Percentiles rank a stretch among this genome's conserved stretches.
Conservation (phyloP, 768 basidiomycete genomes). For the Termitomyces sp. region DNA sequence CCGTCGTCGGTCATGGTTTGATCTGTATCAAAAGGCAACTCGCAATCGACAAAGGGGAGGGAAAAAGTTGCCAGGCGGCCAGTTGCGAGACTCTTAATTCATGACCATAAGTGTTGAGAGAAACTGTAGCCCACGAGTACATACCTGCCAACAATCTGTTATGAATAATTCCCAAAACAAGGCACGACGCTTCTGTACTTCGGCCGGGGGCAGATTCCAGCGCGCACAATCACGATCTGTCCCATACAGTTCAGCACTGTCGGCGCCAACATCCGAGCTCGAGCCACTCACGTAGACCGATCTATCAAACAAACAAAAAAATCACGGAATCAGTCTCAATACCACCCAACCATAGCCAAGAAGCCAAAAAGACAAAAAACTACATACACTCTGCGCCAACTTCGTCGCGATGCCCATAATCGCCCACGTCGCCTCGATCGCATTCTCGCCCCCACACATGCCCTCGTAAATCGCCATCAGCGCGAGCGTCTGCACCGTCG, state of each 20-base stretch:
- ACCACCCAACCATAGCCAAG: background rate
- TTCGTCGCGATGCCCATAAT: constrained; percentile 62
- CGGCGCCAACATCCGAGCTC: no score
- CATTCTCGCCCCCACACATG: constrained; percentile 59
- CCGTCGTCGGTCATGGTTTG: constrained; percentile 56
- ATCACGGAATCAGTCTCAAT: no score
- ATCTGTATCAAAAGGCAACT: constrained; percentile 57
- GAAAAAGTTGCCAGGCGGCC: constrained; percentile 66
- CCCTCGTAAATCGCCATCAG: constrained; percentile 72
- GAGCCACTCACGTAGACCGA: constrained; percentile 55
- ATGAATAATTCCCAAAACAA: constrained; percentile 74
- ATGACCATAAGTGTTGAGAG: background rate
- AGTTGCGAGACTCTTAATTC: constrained; percentile 59
- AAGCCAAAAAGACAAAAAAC: background rate
- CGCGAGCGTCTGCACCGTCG: constrained; percentile 61
- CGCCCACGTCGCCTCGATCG: constrained; percentile 65
- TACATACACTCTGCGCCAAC: constrained; percentile 61
- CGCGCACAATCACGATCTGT: constrained; percentile 69
- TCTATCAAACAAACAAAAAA: constrained; percentile 26
- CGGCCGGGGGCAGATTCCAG: constrained; percentile 54
- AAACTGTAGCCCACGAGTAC: constrained; percentile 7
- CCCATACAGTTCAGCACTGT: background rate
- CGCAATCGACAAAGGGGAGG: constrained; percentile 67
- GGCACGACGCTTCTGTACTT: constrained; percentile 66
- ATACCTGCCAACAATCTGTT: constrained; percentile 70